Evolutionary conservation across 2,329 filamentous ascomycete genomes (phyloP).

Genomic region (Aspergillus luchuensis): DNA sequence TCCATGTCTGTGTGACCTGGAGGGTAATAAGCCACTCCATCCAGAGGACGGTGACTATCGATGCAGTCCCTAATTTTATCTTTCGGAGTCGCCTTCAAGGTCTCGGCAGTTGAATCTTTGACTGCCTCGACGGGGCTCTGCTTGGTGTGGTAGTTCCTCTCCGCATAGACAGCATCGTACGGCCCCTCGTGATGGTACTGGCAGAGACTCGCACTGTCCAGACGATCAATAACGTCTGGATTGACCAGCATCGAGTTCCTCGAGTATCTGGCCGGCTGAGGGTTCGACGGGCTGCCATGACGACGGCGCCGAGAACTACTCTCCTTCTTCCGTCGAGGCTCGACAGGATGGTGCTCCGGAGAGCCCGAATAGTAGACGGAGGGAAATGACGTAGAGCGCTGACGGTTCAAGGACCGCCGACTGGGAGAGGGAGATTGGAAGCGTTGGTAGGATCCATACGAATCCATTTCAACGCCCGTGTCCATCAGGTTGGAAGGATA

Average conservation of each 20-base stretch:
- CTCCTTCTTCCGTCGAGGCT: conserved; percentile 25
- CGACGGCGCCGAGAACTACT: conserved; percentile 16
- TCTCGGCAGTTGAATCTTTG: conserved; percentile 70
- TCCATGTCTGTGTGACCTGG: conserved; percentile 68
- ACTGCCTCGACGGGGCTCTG: conserved; percentile 77
- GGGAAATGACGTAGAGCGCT: conserved; percentile 28
- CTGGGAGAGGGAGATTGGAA: conserved; percentile 30
- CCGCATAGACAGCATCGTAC: conserved; percentile 77
- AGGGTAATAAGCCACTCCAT: conserved; percentile 77
- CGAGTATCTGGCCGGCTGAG: conserved; percentile 17
- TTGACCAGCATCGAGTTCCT: conserved; percentile 48
- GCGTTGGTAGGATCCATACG: conserved; percentile 31
- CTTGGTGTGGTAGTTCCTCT: conserved; percentile 67
- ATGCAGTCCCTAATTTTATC: conserved; percentile 78
- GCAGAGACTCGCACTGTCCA: conserved; percentile 67
- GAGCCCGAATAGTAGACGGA: conserved; percentile 28
- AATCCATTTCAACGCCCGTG: conserved; percentile 14
- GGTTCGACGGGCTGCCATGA: conserved; percentile 17
- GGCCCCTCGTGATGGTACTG: conserved; percentile 88
- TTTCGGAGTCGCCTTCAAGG: conserved; percentile 75
- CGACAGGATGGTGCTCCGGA: conserved; percentile 29
- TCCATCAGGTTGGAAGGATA: conserved; percentile 27
- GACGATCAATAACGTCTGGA: conserved; percentile 76
- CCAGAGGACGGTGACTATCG: conserved; percentile 72
- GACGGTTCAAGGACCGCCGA: conserved; percentile 18